Percentiles rank a stretch among this genome's conserved stretches.
These are phyloP conservation scores for Thalassiosira exigua DNA, from an alignment of 352 stramenopile species.

Conservation along the genomic window DNA sequence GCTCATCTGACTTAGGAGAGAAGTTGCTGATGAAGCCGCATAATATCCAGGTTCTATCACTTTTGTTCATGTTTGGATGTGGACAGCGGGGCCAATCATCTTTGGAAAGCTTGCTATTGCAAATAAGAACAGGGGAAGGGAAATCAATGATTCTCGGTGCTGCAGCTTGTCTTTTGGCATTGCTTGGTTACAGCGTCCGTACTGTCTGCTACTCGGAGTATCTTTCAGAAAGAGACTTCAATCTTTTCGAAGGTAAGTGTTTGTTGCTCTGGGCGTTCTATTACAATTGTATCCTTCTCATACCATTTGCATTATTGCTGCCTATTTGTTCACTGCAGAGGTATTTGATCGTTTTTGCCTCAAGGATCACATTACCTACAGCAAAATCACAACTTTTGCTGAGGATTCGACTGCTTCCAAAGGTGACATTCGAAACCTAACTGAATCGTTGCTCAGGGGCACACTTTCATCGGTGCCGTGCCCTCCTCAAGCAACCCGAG, in stretches of 20 bases:
- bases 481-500: too few species aligned
- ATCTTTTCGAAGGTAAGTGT: too few species aligned
- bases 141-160: conserved; percentile 81
- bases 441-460: conserved; percentile 50
- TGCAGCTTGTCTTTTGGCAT: conserved; percentile 51
- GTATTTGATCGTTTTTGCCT: conserved; percentile 73
- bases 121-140: conserved; percentile 78
- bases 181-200: conserved; percentile 71
- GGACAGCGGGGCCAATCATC: conserved; percentile 9
- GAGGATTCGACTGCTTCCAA: conserved; percentile 73
- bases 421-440: conserved; percentile 70
- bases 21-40: conserved; percentile 75
- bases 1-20: conserved; percentile 47
- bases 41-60: conserved; percentile 75
- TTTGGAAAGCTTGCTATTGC: conserved; percentile 73
- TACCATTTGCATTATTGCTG: too few species aligned
- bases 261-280: too few species aligned
- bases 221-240: conserved; percentile 66
- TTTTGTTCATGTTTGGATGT: conserved; percentile 75
- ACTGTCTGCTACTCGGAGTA: conserved; percentile 81
- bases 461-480: conserved; percentile 8
- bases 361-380: conserved; percentile 65
- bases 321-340: too few species aligned
- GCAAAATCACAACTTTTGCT: conserved; percentile 71
- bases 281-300: too few species aligned